phyloP scores from a whole-genome alignment of 257 asterid species.

The Solanum paucissectum region DNA sequence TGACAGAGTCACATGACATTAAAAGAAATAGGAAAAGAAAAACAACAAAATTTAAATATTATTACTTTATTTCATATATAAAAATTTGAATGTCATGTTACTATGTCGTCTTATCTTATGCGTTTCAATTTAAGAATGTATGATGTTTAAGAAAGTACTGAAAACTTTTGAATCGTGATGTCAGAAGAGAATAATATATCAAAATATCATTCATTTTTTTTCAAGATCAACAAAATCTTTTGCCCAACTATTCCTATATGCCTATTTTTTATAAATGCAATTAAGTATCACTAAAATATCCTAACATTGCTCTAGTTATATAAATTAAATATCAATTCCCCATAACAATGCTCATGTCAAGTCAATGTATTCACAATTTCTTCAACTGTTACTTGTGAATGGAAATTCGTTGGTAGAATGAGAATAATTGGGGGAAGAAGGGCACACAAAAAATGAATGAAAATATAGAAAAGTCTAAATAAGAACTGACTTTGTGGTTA shows the following conservation, averaged over 20 bases:
- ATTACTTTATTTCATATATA: too few species aligned
- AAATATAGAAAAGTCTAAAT: background rate
- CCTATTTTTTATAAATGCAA: too few species aligned
- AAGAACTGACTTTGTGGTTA: too few species aligned
- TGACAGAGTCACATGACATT: too few species aligned
- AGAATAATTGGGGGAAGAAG: background rate
- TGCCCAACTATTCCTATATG: background rate
- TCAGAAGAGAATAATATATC: background rate
- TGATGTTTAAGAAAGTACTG: background rate
- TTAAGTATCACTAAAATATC: too few species aligned
- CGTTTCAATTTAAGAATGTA: too few species aligned
- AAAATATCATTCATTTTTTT: too few species aligned
- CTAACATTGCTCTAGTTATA: background rate
- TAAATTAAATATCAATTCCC: background rate
- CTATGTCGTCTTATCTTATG: background rate
- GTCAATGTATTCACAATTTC: background rate
- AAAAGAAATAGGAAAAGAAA: too few species aligned
- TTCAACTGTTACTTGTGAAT: background rate
- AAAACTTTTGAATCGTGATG: too few species aligned
- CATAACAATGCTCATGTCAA: background rate
- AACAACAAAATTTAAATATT: background rate
- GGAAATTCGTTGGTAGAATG: background rate
- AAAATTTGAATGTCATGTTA: background rate
- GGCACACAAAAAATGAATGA: background rate
- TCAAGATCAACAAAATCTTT: background rate